Evolutionary conservation across 2,329 filamentous ascomycete genomes (phyloP), one percentile per base, ranked within the genome.

Genomic region (Stemphylium vesicarium): DNA sequence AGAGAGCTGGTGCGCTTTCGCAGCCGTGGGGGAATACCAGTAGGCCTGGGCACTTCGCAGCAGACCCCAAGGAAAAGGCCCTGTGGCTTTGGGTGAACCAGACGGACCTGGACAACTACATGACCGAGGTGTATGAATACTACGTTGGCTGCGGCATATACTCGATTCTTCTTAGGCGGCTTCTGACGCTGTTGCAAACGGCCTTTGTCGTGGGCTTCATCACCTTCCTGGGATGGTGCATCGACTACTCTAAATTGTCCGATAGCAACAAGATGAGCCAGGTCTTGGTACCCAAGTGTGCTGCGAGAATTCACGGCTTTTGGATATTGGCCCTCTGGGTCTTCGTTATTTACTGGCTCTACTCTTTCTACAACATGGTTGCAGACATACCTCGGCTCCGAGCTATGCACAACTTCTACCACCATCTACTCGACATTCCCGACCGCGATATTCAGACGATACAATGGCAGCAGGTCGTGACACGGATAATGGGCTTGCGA

Each of bases 41-140:
- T 4, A 60, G 70, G 42, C 56, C 64, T 2, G 66, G 66, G 4
- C 65, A 69, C 33, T 69, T 72, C 20, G 65, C 66, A 11, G 63
- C 81, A 24, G 84, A 85, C 65, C 84, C 86, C 0, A 87, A 87
- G 74, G 89, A 94, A 70, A 89, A 88, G 74, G 92, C 93, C 3
- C 85, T 96, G 80, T 97, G 92, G 88, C 85, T 91, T 76, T 97
- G 93, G 90, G 91, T 91, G 50, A 96, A 96, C 69, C 91, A 95
- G 53, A 86, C 90, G 33, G 95, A 96, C 69, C 80, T 97, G 48
- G 93, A 97, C 75, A 88, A 87, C 66, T 97, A 96, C 72, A 86
- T 96, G 70, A 84, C 86, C 50, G 89, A 89, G 59, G 91, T 96
- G 3, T 97, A 97, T 72, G 83, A 89, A 61, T 97, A 96, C 75